Base-by-base conservation (phyloP, 2,329 filamentous ascomycete genomes). In the Neocucurbitaria cava region DNA sequence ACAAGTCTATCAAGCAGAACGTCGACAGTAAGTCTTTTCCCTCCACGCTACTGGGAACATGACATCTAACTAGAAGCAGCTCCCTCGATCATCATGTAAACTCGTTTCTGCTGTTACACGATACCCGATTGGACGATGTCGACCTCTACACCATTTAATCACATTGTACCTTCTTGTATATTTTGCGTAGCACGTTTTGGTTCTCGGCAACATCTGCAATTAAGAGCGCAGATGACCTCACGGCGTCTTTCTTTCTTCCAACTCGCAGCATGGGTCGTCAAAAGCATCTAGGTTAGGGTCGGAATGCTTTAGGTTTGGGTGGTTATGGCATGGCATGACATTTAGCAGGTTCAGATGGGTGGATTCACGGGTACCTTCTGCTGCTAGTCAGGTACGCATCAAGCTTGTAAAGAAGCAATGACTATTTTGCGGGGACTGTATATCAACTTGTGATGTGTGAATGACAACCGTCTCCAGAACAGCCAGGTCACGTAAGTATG, bases 1-100 rank as follows among this genome's bases (percentile, higher is more conserved):
- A 99, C 83, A 99, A 99, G 89, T 95, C 89, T 77, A 98, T 99
- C 85, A 98, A 98, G 86, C 87, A 89, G 71, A 99, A 99, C 78
- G 91, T 99, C 70, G 95, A 99, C 56, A 73, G 71, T 76, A 70
- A 72, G 73, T 52, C n/a, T 36, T n/a, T 20, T 5, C n/a, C 39
- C 6, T 45, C 13, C 9, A 3, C 7, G 24, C 5, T 1, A 17
- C 28, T 13, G 2, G 1, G 6, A 50, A 44, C 8, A 24, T 17
- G 3, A 17, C 5, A 46, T 26, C 64, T 69, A 61, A 70, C 54
- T 11, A 26, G 11, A 10, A 17, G 28, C 45, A 78, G 76, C 76
- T 40, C 78, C 78, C 50, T 77, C 77, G 31, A 79, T 80, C 54
- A 80, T 80, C 64, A 80, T 80, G 78, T 80, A 79, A 76, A 66